Evolutionary conservation across 1,284 basidiomycete species (phyloP).

Genomic region (Lignosus rhinocerotis): DNA sequence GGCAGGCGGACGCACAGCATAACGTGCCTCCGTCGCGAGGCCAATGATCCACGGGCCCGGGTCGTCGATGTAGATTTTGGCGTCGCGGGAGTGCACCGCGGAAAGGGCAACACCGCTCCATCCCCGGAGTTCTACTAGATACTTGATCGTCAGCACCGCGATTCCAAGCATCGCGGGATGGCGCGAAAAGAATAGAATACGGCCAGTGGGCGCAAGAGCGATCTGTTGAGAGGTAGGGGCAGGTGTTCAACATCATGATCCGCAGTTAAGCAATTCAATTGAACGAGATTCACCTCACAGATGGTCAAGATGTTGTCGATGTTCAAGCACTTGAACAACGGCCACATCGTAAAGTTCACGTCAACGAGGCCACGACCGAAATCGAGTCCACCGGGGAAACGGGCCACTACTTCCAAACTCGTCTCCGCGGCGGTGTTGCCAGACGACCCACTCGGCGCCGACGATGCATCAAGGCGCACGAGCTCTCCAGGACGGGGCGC

Average conservation of each 20-base stretch:
- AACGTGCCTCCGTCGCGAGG: constrained; percentile 83
- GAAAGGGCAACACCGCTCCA: constrained; percentile 91
- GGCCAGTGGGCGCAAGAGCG: constrained; percentile 90
- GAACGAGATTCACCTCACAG: constrained; percentile 67
- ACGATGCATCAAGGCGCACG: constrained; percentile 77
- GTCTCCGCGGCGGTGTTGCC: constrained; percentile 49
- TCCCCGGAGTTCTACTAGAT: constrained; percentile 90
- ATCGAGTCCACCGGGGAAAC: constrained; percentile 83
- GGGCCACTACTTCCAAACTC: constrained; percentile 79
- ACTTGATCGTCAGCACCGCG: constrained; percentile 87
- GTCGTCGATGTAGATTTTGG: constrained; percentile 87
- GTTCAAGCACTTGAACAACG: constrained; percentile 91
- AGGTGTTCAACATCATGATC: constrained; percentile 2
- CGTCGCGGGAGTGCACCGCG: constrained; percentile 86
- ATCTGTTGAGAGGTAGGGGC: constrained; percentile 50
- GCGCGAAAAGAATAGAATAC: constrained; percentile 87
- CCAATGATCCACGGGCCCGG: constrained; percentile 94
- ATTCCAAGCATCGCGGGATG: constrained; percentile 91
- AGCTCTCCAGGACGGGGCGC: constrained; percentile 86
- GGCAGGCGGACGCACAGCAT: constrained; percentile 70
- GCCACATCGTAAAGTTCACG: constrained; percentile 96
- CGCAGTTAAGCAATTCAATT: neutral
- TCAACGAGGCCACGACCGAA: constrained; percentile 83
- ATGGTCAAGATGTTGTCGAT: constrained; percentile 93
- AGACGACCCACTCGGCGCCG: constrained; percentile 42